These are phyloP conservation scores for Diplodia seriata DNA, from an alignment of 2,329 filamentous ascomycete species.

Conservation along the genomic window DNA sequence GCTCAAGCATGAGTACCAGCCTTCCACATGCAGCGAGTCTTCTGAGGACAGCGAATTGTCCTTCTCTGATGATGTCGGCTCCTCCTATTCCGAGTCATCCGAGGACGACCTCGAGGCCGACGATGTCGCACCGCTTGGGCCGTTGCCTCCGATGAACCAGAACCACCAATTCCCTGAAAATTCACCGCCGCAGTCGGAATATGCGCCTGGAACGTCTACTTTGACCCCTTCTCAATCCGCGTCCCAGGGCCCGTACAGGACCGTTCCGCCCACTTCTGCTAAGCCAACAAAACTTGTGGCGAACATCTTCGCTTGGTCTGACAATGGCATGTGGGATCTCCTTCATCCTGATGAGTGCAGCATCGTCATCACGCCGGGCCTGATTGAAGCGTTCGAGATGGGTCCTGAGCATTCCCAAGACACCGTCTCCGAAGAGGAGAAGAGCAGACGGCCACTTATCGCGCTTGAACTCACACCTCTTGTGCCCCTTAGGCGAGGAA, in stretches of 20 bases:
- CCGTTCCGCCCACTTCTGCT: slow-evolving; percentile 57
- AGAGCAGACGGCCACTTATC: slow-evolving; percentile 59
- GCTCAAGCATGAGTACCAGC: slow-evolving; percentile 95
- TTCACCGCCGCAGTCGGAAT: slow-evolving; percentile 50
- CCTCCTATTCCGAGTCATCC: slow-evolving; percentile 58
- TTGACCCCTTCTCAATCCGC: slow-evolving; percentile 81
- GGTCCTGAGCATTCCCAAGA: slow-evolving; percentile 52
- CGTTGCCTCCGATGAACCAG: slow-evolving; percentile 19
- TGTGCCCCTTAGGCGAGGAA: slow-evolving; percentile 88
- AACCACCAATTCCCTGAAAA: slow-evolving; percentile 50
- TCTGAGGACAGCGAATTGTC: slow-evolving; percentile 61
- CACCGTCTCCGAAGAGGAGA: slow-evolving; percentile 40
- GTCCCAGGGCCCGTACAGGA: slow-evolving; percentile 73
- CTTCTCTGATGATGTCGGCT: slow-evolving; percentile 61
- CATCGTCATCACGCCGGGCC: slow-evolving; percentile 67
- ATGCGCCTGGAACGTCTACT: slow-evolving; percentile 56
- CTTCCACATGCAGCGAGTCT: slow-evolving; percentile 74
- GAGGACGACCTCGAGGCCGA: slow-evolving; percentile 64
- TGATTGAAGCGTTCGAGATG: slow-evolving; percentile 69
- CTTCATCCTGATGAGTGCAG: slow-evolving; percentile 68
- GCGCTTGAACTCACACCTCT: slow-evolving; percentile 89
- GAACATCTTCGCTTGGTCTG: slow-evolving; percentile 69
- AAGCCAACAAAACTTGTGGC: slow-evolving; percentile 65
- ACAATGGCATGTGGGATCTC: slow-evolving; percentile 67
- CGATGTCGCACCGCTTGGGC: slow-evolving; percentile 40